phyloP scores from a whole-genome alignment of 2,329 filamentous ascomycete species.

The Aspergillus unguis region DNA sequence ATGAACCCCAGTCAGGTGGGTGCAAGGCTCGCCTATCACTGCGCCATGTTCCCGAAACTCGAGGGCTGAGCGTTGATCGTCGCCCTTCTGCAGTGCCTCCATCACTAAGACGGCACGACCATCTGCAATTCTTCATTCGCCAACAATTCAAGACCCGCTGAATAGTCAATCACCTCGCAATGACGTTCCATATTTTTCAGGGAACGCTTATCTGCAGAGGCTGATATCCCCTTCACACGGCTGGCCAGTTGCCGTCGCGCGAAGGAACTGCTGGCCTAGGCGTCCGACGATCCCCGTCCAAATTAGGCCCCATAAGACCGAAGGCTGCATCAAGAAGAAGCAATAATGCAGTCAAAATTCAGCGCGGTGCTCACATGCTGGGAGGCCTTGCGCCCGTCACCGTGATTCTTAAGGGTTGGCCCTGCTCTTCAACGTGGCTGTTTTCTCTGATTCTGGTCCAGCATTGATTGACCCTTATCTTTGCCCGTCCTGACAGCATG shows the following conservation, averaged over 20 bases:
- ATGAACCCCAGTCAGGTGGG: neutral
- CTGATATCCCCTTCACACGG: too few relatives aligned
- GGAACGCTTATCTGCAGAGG: too few relatives aligned
- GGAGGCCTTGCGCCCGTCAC: neutral
- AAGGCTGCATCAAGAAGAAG: neutral
- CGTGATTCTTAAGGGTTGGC: neutral
- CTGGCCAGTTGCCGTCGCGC: neutral
- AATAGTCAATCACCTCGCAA: neutral
- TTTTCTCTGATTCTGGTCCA: too few relatives aligned
- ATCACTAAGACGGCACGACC: neutral
- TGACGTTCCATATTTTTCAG: too few relatives aligned
- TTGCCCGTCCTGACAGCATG: neutral
- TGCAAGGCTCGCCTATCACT: neutral
- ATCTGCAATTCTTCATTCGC: neutral
- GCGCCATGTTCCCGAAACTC: neutral
- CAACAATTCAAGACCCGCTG: neutral
- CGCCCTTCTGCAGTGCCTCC: neutral
- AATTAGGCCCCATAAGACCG: neutral
- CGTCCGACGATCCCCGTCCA: neutral
- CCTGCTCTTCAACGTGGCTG: too few relatives aligned
- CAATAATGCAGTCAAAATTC: neutral
- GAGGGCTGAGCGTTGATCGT: neutral
- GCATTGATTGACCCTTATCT: too few relatives aligned
- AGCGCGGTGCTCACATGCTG: neutral
- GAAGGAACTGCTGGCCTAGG: constrained; percentile 4